Evolutionary conservation across 2,329 filamentous ascomycete genomes (phyloP).

Genomic region (Ceratocystis huliohia): DNA sequence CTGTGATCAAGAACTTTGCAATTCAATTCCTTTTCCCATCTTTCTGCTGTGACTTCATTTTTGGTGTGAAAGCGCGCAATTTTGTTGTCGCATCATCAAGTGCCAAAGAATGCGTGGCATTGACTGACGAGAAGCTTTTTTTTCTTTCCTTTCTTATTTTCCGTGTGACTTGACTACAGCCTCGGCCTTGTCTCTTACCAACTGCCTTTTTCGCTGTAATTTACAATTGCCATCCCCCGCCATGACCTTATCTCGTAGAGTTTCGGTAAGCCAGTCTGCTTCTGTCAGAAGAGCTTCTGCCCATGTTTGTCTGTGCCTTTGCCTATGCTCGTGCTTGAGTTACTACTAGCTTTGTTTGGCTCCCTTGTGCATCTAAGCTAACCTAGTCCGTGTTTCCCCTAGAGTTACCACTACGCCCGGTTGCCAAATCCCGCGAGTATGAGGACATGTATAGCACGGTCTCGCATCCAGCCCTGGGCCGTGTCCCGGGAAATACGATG

Average conservation of each 20-base stretch:
- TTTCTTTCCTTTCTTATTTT: neutral
- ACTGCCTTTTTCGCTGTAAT: neutral
- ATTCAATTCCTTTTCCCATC: neutral
- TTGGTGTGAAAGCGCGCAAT: neutral
- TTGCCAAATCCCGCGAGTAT: neutral
- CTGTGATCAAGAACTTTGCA: too few species aligned
- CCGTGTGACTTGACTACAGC: neutral
- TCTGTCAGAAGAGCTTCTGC: neutral
- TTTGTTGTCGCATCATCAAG: neutral
- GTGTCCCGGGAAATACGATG: neutral
- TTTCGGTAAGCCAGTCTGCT: neutral
- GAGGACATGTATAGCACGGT: neutral
- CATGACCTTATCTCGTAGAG: neutral
- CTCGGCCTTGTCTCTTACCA: neutral
- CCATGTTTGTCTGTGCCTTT: neutral
- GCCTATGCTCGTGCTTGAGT: neutral
- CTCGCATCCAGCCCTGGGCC: neutral
- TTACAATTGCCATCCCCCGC: neutral
- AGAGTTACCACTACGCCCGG: constrained; percentile 13
- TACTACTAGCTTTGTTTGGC: neutral
- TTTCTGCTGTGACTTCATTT: neutral
- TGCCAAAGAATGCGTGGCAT: constrained; percentile 1
- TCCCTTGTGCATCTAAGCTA: neutral
- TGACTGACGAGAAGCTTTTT: neutral
- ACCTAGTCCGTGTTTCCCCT: neutral